Evolutionary conservation across 2,329 filamentous ascomycete genomes (phyloP).

Genomic region (Acrocalymma vagum): DNA sequence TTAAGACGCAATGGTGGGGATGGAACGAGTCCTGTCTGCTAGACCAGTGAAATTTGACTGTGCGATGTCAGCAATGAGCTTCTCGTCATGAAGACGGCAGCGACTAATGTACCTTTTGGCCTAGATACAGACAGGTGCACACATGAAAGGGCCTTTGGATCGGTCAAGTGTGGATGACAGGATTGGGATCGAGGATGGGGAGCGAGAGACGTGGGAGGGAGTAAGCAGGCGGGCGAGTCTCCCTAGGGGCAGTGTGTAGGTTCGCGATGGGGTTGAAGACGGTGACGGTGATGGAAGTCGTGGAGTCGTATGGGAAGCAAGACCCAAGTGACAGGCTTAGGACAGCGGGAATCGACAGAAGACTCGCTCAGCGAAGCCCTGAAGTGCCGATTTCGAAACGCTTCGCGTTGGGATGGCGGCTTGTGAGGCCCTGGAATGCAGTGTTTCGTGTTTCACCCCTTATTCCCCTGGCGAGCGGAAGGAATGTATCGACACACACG

Average conservation of each 20-base stretch:
- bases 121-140: slow-evolving; percentile 25
- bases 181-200: slow-evolving; percentile 5
- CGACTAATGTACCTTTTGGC: slow-evolving; percentile 30
- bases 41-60: slow-evolving; percentile 31
- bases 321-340: slow-evolving; percentile 21
- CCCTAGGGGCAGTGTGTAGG: slow-evolving; percentile 6
- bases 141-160: slow-evolving; percentile 30
- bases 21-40: slow-evolving; percentile 21
- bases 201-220: slow-evolving; percentile 2
- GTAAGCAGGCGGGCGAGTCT: slow-evolving; percentile 11
- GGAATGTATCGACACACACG: slow-evolving; percentile 31
- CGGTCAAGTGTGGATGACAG: slow-evolving; percentile 15
- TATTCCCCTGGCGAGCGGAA: slow-evolving; percentile 34
- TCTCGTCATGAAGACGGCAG: slow-evolving; percentile 8
- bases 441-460: slow-evolving; percentile 43
- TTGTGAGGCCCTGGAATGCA: slow-evolving; percentile 41
- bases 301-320: slow-evolving; percentile 17
- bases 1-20: slow-evolving; percentile 8
- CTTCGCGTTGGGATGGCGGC: slow-evolving; percentile 43
- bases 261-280: slow-evolving; percentile 7
- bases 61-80: slow-evolving; percentile 25
- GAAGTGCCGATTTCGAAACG: slow-evolving; percentile 44
- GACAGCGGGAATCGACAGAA: slow-evolving; percentile 27
- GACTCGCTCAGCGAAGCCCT: slow-evolving; percentile 46
- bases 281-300: slow-evolving; percentile 15